Base-by-base conservation (phyloP, 1,284 basidiomycete genomes). In the Cutaneotrichosporon sp. region DNA sequence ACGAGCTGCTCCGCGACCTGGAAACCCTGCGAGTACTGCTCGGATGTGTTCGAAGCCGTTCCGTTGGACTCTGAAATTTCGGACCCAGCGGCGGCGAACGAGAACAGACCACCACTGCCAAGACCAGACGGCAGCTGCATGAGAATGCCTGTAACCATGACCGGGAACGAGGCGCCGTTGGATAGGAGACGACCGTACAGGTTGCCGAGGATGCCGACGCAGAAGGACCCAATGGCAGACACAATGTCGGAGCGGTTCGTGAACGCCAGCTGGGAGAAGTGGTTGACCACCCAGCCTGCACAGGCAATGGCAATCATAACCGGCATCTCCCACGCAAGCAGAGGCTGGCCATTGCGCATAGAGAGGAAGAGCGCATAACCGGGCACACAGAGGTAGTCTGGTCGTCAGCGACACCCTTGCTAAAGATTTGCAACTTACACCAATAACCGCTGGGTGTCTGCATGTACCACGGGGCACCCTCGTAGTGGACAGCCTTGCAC, bases 91-190 rank as follows among this genome's bases (percentile, higher is more conserved):
- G 45, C 37, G 26, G 63, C 69, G 54, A 60, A 71, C 59, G 82
- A 83, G 61, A 92, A 79, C n/a, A 93, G 80, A 35, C 90, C 56
- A 46, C 50, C 48, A 30, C 41, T 43, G 42, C n/a, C 37, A 22
- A 92, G 79, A 50, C 89, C 90, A 12, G 86, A 87, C 0, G 89
- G 90, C 1, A 93, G 80, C 76, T 93, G 90, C 75, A 91, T 88
- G 15, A 92, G 77, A 52, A 92, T 88, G 44, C 88, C 87, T 0
- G 84, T 86, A 30, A 69, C 67, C 40, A 68, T 76, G 53, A 76
- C 74, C 7, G 72, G 71, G 68, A 76, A 76, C 42, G 62, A 65
- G 2, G 68, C 67, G 23, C 72, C 71, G 43, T 56, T 51, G 33
- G 49, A 39, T 34, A 58, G 20, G 70, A 91, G 80, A 39, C 87